These are phyloP conservation scores for Candida parachauliodes DNA, from an alignment of 805 yeast genomes.

Conservation along the genomic window DNA sequence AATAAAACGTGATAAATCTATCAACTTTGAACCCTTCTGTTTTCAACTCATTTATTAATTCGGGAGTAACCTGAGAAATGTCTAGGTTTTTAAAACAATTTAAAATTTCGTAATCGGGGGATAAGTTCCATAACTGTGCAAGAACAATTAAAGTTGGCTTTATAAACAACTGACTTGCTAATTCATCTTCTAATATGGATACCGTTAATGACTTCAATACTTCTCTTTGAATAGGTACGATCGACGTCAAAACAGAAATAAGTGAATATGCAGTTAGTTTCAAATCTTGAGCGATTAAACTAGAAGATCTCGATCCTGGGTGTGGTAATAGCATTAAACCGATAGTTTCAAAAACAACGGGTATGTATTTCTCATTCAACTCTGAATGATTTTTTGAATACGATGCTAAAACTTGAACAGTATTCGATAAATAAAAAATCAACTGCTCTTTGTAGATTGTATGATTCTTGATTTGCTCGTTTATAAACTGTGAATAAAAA, in stretches of 20 bases:
- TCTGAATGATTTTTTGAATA: slow-evolving; percentile 43
- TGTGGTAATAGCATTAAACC: slow-evolving; percentile 48
- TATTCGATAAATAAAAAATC: slow-evolving; percentile 72
- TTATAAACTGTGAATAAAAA: slow-evolving; percentile 57
- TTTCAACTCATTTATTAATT: slow-evolving; percentile 12
- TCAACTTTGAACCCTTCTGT: slow-evolving; percentile 26
- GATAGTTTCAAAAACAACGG: slow-evolving; percentile 54
- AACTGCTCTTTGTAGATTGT: slow-evolving; percentile 66
- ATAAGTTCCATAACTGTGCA: slow-evolving; percentile 38
- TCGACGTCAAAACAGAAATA: slow-evolving; percentile 70
- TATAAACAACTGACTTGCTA: slow-evolving; percentile 15
- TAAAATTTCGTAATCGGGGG: slow-evolving; percentile 7
- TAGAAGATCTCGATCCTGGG: slow-evolving; percentile 24
- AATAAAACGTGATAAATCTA: slow-evolving; percentile 29
- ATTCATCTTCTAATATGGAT: slow-evolving; percentile 25
- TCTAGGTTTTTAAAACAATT: slow-evolving; percentile 18
- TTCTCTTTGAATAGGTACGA: slow-evolving; percentile 51
- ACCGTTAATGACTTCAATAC: slow-evolving; percentile 30
- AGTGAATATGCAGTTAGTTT: slow-evolving; percentile 84
- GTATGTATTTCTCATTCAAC: slow-evolving; percentile 47
- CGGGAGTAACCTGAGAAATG: slow-evolving; percentile 5
- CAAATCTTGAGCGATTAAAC: slow-evolving; percentile 43
- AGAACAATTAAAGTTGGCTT: slow-evolving; percentile 37
- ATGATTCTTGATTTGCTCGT: slow-evolving; percentile 47
- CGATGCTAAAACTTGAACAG: slow-evolving; percentile 67